A percentile compares a stretch with the other conserved stretches of the same genome.
These are phyloP conservation scores for Malassezia obtusa DNA, from an alignment of 1,284 basidiomycete genomes.

Conservation along the genomic window DNA sequence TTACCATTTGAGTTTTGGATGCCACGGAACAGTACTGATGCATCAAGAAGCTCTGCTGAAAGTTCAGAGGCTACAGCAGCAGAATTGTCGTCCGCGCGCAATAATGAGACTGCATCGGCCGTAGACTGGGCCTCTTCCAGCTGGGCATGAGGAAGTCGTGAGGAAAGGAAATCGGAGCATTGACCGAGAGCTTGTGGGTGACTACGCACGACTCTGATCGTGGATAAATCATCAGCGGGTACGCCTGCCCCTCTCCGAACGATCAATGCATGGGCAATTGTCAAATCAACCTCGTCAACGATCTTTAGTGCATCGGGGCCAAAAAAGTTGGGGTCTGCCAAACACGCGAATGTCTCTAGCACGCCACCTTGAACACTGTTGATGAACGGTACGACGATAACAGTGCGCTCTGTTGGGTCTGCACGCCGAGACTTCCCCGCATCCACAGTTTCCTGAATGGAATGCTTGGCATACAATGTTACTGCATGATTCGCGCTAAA, in stretches of 20 bases:
- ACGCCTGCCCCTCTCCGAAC: background rate
- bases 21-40: background rate
- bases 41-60: background rate
- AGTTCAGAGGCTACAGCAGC: conserved; percentile 11
- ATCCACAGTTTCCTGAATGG: conserved; percentile 4
- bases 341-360: conserved; percentile 1
- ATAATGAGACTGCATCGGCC: conserved; percentile 5
- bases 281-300: conserved; percentile 7
- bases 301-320: background rate
- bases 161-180: conserved; percentile 7
- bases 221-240: background rate
- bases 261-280: conserved; percentile 10
- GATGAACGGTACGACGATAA: conserved; percentile 4
- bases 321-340: background rate
- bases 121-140: conserved; percentile 3
- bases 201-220: conserved; percentile 9
- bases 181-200: conserved; percentile 16
- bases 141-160: background rate
- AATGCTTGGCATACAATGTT: background rate
- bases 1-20: conserved; percentile 9
- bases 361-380: conserved; percentile 10
- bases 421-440: background rate
- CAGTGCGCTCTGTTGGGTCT: background rate
- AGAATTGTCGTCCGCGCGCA: background rate
- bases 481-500: background rate